A percentile compares a stretch with the other conserved stretches of the same genome.
Evolutionary conservation across 805 yeast genomes (phyloP).

Genomic region (Wickerhamomyces silvicola): DNA sequence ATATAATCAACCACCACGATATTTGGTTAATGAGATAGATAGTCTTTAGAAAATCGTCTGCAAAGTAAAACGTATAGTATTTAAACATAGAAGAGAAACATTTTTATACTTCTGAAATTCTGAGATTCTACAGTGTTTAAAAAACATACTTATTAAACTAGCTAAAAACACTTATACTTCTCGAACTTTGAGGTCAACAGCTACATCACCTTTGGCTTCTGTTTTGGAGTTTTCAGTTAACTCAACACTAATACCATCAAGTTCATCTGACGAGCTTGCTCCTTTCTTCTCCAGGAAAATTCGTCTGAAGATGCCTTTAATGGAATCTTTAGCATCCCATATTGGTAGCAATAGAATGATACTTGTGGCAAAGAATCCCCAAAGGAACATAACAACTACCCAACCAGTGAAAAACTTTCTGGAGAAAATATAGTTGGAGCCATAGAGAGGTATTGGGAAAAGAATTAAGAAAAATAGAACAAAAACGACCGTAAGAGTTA

Average conservation of each 20-base stretch:
- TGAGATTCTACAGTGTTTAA: too few relatives aligned
- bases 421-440: slow-evolving; percentile 62
- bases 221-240: too few relatives aligned
- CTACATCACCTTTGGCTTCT: too few relatives aligned
- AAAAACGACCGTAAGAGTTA: slow-evolving; percentile 35
- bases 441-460: slow-evolving; percentile 93
- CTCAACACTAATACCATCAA: neutral
- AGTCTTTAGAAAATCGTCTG: too few relatives aligned
- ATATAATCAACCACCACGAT: too few relatives aligned
- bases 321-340: slow-evolving; percentile 42
- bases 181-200: too few relatives aligned
- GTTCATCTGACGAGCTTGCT: neutral
- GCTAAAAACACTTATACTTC: too few relatives aligned
- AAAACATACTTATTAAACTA: too few relatives aligned
- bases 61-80: too few relatives aligned
- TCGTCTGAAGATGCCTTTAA: slow-evolving; percentile 22
- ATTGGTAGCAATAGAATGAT: slow-evolving; percentile 61
- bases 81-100: too few relatives aligned
- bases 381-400: slow-evolving; percentile 70
- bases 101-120: too few relatives aligned
- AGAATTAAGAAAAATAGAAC: slow-evolving; percentile 56
- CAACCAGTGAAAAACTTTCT: slow-evolving; percentile 76
- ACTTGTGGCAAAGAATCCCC: slow-evolving; percentile 61
- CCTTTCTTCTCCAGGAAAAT: neutral
- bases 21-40: too few relatives aligned